Evolutionary conservation across 805 yeast genomes (phyloP).

Genomic region (Millerozyma acaciae): DNA sequence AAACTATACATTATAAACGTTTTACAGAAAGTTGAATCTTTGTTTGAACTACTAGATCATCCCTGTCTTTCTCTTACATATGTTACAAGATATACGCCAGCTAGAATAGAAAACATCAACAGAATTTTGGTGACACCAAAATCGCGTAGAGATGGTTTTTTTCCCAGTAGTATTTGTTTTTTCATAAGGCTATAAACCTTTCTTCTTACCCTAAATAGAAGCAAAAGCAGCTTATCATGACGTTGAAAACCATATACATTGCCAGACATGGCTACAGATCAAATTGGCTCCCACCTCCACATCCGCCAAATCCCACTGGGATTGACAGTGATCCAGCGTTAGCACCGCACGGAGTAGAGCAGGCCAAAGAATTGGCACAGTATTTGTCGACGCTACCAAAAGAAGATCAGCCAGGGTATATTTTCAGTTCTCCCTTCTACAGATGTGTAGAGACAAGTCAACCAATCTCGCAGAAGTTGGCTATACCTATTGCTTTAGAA

Average conservation of each 20-base stretch:
- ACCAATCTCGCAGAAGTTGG: conserved; percentile 61
- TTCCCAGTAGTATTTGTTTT: no score
- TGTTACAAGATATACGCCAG: no score
- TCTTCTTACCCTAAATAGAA: no score
- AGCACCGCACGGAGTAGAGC: conserved; percentile 84
- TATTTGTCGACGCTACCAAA: conserved; percentile 43
- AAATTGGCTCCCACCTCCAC: conserved; percentile 75
- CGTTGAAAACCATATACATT: conserved; percentile 57
- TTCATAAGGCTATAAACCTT: no score
- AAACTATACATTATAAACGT: no score
- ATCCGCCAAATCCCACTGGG: conserved; percentile 81
- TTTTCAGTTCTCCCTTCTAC: conserved; percentile 82
- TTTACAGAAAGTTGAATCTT: no score
- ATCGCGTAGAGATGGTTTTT: no score
- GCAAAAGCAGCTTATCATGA: no score
- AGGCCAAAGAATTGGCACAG: conserved; percentile 74
- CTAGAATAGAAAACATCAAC: no score
- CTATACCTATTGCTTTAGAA: conserved; percentile 62
- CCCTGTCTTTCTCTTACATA: no score
- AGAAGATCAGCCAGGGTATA: conserved; percentile 60
- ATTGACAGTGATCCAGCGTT: conserved; percentile 85
- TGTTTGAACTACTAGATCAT: no score
- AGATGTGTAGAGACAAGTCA: conserved; percentile 80
- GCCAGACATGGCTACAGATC: conserved; percentile 89
- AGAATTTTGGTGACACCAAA: no score